phyloP scores from a whole-genome alignment of 306 rosid species.

The Acacia acuminata region DNA sequence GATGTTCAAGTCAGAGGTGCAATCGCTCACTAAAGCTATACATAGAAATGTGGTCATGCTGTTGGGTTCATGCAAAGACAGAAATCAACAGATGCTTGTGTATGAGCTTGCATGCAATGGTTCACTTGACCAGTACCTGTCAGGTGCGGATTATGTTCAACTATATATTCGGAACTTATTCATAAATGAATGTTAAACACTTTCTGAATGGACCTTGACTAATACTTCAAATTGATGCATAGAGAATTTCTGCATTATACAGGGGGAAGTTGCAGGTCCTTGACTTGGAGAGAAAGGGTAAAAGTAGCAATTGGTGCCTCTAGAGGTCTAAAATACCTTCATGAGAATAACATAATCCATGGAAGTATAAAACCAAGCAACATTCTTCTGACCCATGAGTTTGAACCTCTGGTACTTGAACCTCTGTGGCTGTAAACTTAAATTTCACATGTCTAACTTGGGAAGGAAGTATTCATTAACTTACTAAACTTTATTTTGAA shows the following conservation, averaged over 20 bases:
- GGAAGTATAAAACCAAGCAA: slow-evolving; percentile 64
- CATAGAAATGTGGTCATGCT: slow-evolving; percentile 60
- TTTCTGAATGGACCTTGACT: background rate
- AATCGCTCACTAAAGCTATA: slow-evolving; percentile 49
- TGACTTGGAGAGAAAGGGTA: slow-evolving; percentile 58
- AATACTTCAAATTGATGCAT: background rate
- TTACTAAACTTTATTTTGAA: background rate
- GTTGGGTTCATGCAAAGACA: slow-evolving; percentile 53
- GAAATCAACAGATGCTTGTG: slow-evolving; percentile 46
- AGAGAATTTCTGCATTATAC: slow-evolving; percentile 16
- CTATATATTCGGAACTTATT: background rate
- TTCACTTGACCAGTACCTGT: slow-evolving; percentile 49
- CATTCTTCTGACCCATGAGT: slow-evolving; percentile 59
- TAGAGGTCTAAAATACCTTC: slow-evolving; percentile 55
- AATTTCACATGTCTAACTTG: background rate
- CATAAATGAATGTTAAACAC: background rate
- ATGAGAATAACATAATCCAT: slow-evolving; percentile 53
- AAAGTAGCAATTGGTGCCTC: slow-evolving; percentile 54
- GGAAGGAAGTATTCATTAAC: background rate
- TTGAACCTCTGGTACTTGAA: slow-evolving; percentile 48
- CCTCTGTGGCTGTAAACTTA: slow-evolving; percentile 2
- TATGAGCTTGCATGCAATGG: slow-evolving; percentile 58
- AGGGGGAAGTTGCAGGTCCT: slow-evolving; percentile 37
- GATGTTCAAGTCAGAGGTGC: slow-evolving; percentile 49
- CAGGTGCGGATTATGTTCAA: slow-evolving; percentile 35